phyloP scores from a whole-genome alignment of 2,329 filamentous ascomycete genomes.

The Intubia oerlemansii region DNA sequence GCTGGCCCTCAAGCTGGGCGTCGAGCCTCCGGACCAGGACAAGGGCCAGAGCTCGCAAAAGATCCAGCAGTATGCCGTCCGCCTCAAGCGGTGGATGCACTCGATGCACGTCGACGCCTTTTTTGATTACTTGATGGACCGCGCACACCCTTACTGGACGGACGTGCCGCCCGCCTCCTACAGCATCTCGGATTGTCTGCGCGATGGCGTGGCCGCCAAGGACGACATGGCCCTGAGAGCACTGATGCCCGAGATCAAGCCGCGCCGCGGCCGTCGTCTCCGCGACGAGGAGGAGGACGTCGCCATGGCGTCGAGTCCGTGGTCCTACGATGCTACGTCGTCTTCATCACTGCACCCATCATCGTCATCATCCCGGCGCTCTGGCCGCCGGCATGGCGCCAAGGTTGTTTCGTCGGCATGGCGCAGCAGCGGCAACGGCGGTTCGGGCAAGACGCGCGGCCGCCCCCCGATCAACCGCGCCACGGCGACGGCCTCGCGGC shows the following conservation, averaged over 20 bases:
- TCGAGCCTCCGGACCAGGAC: conserved; percentile 59
- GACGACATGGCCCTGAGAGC: conserved; percentile 78
- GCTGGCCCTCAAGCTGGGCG: conserved; percentile 66
- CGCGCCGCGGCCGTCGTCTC: conserved; percentile 38
- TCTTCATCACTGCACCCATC: too few relatives aligned
- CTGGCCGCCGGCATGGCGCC: conserved; percentile 49
- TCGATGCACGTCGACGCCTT: conserved; percentile 91
- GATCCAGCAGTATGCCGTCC: conserved; percentile 83
- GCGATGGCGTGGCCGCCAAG: conserved; percentile 67
- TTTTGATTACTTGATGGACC: conserved; percentile 71
- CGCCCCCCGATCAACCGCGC: conserved; percentile 55
- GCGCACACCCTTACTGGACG: conserved; percentile 59
- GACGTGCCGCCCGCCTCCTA: conserved; percentile 46
- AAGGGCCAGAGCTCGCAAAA: conserved; percentile 84
- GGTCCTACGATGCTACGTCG: too few relatives aligned
- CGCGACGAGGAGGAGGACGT: conserved; percentile 41
- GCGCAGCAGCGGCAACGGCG: conserved; percentile 42
- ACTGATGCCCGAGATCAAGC: conserved; percentile 55
- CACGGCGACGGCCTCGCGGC: neutral
- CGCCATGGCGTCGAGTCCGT: too few relatives aligned
- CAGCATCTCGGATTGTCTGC: conserved; percentile 39
- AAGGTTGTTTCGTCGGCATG: conserved; percentile 79
- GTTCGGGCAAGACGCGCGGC: conserved; percentile 52
- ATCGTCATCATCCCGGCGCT: too few relatives aligned
- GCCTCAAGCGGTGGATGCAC: conserved; percentile 93